Base-by-base conservation (phyloP, 768 basidiomycete species). In the Russula emetica region DNA sequence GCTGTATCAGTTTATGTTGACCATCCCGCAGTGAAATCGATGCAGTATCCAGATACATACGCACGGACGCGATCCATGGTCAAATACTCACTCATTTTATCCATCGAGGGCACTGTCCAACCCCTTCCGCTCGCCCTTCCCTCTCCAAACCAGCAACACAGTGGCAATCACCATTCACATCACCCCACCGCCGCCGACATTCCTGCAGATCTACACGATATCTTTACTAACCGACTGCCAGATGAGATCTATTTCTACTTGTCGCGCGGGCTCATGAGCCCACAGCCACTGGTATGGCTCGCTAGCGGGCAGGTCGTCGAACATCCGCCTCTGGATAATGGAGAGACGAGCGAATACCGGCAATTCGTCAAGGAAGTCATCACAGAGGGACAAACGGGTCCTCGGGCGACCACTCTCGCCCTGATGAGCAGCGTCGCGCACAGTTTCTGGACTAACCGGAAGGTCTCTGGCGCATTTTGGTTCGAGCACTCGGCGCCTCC, bases 191-290 rank as follows among this genome's bases (percentile, higher is more conserved):
- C 89, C 0, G 85, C 87, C 30, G 97, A 98, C 71, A 87, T 98
- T 62, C 97, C 97, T 3, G 74, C 76, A 55, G 96, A 98, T 75
- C 77, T 99, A 44, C 91, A 96, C 72, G 94, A 97, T 58, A 90
- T 98, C 65, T 98, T 98, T 78, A 95, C 94, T 11, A 79, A 92
- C 74, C 88, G 94, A 51, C 81, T 99, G 28, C 96, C 96, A 1
- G 97, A 98, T 74, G 94, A 98, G 73, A 82, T 98, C 63, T 98
- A 95, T 78, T 98, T 88, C 75, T 97, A 98, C 74, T 83, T 98
- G 67, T 97, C 94, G 44, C 87, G 94, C 20, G 96, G 97, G 6
- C 82, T 98, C 16, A 73, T 98, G 58, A 86, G 87, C 10, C 92
- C 96, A 0, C 91, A 93, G 69, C 86, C 93, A 11, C 82, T 98